Evolutionary conservation across 768 basidiomycete species (phyloP).

Genomic region (Megacollybia marginata): DNA sequence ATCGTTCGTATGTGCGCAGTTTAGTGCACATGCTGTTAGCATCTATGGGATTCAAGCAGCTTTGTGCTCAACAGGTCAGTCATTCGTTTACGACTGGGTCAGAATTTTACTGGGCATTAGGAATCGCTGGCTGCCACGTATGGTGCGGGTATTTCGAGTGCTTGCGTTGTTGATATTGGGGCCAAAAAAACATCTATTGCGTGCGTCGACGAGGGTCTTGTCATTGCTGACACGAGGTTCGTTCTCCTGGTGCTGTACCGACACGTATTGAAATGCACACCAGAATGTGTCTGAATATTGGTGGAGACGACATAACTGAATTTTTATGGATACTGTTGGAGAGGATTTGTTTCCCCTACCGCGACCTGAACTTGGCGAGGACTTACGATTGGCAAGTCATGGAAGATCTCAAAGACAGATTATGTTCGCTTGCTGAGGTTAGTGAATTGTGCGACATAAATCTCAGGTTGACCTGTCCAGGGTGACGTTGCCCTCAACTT

Average conservation of each 20-base stretch:
- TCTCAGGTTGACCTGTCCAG: slow-evolving; percentile 29
- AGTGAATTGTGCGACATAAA: slow-evolving; percentile 13
- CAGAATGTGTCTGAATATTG: slow-evolving; percentile 78
- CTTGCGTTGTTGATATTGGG: slow-evolving; percentile 95
- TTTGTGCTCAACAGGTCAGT: slow-evolving; percentile 84
- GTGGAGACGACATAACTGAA: slow-evolving; percentile 92
- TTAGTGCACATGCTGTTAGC: slow-evolving; percentile 65
- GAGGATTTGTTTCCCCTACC: slow-evolving; percentile 83
- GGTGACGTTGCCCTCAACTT: slow-evolving; percentile 83
- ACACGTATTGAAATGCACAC: not conserved
- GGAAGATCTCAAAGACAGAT: slow-evolving; percentile 81
- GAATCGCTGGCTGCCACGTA: slow-evolving; percentile 92
- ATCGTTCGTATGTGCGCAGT: slow-evolving; percentile 75
- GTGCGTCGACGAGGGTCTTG: slow-evolving; percentile 91
- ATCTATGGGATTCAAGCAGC: slow-evolving; percentile 86
- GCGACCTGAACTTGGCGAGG: slow-evolving; percentile 67
- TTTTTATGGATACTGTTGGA: slow-evolving; percentile 76
- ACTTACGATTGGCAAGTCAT: slow-evolving; percentile 87
- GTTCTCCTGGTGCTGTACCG: slow-evolving; percentile 5
- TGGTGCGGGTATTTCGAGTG: slow-evolving; percentile 90
- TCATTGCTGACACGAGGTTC: slow-evolving; percentile 83
- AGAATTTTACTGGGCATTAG: slow-evolving; percentile 27
- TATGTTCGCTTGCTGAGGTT: slow-evolving; percentile 88
- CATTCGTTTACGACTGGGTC: not conserved
- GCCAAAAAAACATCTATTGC: slow-evolving; percentile 78